Base-by-base conservation (phyloP, 495 filamentous ascomycete genomes). In the Cladorrhinum samala region DNA sequence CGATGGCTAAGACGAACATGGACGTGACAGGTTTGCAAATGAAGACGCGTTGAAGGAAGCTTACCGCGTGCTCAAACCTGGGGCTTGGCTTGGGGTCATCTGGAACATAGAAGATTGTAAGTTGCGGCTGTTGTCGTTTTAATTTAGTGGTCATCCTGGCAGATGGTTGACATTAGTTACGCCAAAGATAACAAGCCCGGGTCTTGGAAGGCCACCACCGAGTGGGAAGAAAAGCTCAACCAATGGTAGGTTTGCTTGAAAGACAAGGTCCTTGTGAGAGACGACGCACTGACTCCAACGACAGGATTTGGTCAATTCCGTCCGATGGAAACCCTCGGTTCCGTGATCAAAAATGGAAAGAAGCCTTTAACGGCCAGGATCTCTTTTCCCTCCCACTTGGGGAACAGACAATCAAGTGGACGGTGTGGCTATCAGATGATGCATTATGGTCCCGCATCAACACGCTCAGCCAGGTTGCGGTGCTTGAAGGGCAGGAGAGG, bases 101-200 rank as follows among this genome's bases (percentile, higher is more conserved):
- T 87, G 83, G 78, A 85, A 86, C 45, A 65, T 82, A 43, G 83
- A 86, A 64, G 83, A 84, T 50, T 85, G 80, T 83, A 52, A 55
- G 73, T 21, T 41, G 13, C 17, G 17, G 39, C 17, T 41, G 14
- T 41, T 19, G 17, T 8, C n/a, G 9, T 17, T 61, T 8, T 11
- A n/a, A 14, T 20, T 14, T 25, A 37, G 16, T 60, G 11, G 8
- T 36, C 17, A 20, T 9, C 19, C 36, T 37, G 20, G 13, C 18
- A 9, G 16, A 18, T 48, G 45, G 30, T 40, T 57, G 8, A 54
- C 27, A 1, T 30, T 20, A 52, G 18, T 16, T 4, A 5, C 18
- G 40, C 4, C 20, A 21, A 11, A 77, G 74, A 80, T 53, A 84
- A 83, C 54, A 76, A 78, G 43, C 71, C 76, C 5, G 59, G 63